Evolutionary conservation across 768 basidiomycete genomes (phyloP).

Genomic region (Suillus tomentosus): DNA sequence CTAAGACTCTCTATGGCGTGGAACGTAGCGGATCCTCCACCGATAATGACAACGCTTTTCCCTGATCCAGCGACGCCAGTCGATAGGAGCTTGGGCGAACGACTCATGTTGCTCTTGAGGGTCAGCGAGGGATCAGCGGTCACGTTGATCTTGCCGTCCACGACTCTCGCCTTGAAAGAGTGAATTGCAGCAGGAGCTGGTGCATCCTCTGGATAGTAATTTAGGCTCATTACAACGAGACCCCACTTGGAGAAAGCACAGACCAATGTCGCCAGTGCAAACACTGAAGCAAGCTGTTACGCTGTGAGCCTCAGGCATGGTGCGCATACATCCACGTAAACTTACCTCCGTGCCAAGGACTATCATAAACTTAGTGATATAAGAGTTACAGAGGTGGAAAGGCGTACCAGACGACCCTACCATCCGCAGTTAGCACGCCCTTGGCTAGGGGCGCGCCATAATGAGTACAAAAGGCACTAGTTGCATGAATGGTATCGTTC

Average conservation of each 20-base stretch:
- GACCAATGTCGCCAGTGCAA: constrained; percentile 81
- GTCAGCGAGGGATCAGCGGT: constrained; percentile 67
- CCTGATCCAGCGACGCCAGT: constrained; percentile 48
- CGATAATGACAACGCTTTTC: constrained; percentile 78
- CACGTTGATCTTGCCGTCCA: constrained; percentile 76
- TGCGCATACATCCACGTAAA: not conserved
- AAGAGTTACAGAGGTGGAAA: not conserved
- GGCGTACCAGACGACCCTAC: constrained; percentile 74
- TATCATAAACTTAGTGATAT: constrained; percentile 26
- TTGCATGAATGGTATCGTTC: constrained; percentile 75
- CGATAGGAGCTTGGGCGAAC: constrained; percentile 57
- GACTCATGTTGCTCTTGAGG: constrained; percentile 64
- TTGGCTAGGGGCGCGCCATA: constrained; percentile 88
- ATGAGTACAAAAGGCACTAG: constrained; percentile 86
- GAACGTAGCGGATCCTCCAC: constrained; percentile 82
- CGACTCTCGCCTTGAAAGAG: constrained; percentile 68
- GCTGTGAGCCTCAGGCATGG: constrained; percentile 4
- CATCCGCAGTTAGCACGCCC: constrained; percentile 78
- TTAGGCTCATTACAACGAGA: constrained; percentile 10
- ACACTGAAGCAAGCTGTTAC: constrained; percentile 81
- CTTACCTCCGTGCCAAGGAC: constrained; percentile 87
- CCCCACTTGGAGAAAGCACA: constrained; percentile 16
- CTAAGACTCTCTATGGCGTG: constrained; percentile 79
- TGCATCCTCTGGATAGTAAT: constrained; percentile 67
- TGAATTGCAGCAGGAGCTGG: constrained; percentile 82